Base-by-base conservation (phyloP, 2,329 filamentous ascomycete genomes). In the Madurella fahalii region DNA sequence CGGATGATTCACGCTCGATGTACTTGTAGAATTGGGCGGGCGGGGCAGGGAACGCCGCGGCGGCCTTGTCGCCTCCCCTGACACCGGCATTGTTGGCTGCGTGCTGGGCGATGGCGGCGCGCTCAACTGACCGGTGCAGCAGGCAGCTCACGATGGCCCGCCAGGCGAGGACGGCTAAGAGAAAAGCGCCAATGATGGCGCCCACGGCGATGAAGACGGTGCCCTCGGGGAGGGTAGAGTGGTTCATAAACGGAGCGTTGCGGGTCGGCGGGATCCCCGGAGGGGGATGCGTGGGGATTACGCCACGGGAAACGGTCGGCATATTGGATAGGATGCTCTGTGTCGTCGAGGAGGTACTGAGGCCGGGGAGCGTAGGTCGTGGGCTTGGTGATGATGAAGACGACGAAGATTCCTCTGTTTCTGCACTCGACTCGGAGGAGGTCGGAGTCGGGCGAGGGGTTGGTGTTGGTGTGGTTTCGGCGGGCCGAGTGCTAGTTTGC, bases 181-280 rank as follows among this genome's bases (percentile, higher is more conserved):
- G 90, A 60, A 96, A 83, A 61, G 91, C 86, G 15, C 90, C 94
- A 7, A 99, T 81, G 30, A 90, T 86, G 25, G 91, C 88, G 44
- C 94, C 94, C 1, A 97, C 94, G 18, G 85, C 87, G 65, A 99
- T 99, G 74, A 99, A 99, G 56, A 99, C 87, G 4, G 93, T 96
- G 52, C 94, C 94, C 66, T 97, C 89, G 2, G 94, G 94, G 11
- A 92, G 78, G 50, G 74, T 85, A 1, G 91, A 95, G 65, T 86
- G 85, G 67, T 92, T 86, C 90, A 97, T 96, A 69, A 90, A 99
- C 15, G 93, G 91, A 5, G 94, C 94, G 66, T 87, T 83, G 40
- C 82, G 79, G 2, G 89, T 96, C 25, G 91, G 88, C 8, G 94
- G 94, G 2, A 97, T 86, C 25, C 84, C 81, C 4, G 90, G 78